Base-by-base conservation (phyloP, 306 rosid genomes). In the Begonia loranthoides region DNA sequence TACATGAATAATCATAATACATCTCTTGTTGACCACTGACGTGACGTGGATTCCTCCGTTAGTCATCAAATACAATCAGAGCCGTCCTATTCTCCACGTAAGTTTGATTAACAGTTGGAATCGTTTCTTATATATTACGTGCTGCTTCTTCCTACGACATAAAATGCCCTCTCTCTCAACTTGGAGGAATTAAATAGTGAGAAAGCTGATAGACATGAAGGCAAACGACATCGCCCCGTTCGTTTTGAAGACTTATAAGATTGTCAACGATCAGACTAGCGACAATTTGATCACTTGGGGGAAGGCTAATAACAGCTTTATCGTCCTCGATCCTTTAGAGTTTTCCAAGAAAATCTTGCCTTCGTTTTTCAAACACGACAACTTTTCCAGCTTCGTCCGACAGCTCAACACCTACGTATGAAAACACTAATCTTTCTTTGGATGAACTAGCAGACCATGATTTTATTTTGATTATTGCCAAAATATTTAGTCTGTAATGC, bases 331-430 rank as follows among this genome's bases (percentile, higher is more conserved):
- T 47, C 94, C 97, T 0, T 49, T 78, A 15, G 80, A 80, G 13
- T 83, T 85, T 64, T 80, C 94, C 0, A 81, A 75, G 62, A 49
- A 65, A 12, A 75, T 90, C 17, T 68, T 90, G 5, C 95, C 97
- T 34, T 76, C 73, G 4, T 85, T 67, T 58, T 89, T 89, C 94
- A 89, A 89, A 58, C 97, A 89, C 74, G 85, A 85, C 78, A 89
- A 89, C 33, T 89, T 89, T 70, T 85, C 95, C 58, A 85, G 95
- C 71, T 85, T 89, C 56, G 89, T 88, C 51, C 89, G 97, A 6
- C 97, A 88, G 61, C 97, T 89, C 76, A 89, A 89, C 51, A 89
- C 97, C 17, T 89, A 89, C 19, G 97, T 89, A 60, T 17, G 57
- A 28, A 3, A 28, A 43, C 41, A 6, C 14, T 14, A 10, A 13